Base-by-base conservation (phyloP, 768 basidiomycete species). In the Tephrocybe sp. region DNA sequence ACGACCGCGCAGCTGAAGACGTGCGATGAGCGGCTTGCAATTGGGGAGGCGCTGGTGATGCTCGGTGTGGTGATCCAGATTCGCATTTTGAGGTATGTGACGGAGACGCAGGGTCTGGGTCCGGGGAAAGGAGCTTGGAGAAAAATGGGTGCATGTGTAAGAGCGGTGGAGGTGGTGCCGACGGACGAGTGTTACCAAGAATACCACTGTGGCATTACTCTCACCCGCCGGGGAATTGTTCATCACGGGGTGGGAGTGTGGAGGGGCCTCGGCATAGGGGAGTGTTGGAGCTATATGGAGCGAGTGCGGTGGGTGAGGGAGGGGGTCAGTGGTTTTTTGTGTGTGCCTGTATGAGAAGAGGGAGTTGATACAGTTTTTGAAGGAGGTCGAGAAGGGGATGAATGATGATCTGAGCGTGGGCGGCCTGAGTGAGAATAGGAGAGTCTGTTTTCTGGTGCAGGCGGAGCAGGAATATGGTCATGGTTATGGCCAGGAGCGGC, bases 261-360 rank as follows among this genome's bases (percentile, higher is more conserved):
- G 92, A 80, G 83, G 55, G 69, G 66, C 3, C 73, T 94, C 68
- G 66, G 49, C 90, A 92, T 60, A 74, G 78, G 10, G 82, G 89
- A 57, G 84, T 94, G 3, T 70, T 92, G 39, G 77, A 80, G 56
- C 73, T 94, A 19, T 84, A 80, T 54, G 92, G 91, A 1, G 92
- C 92, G 10, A 89, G 86, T 26, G 26, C 22, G 86, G 84, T 58
- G 76, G 87, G 0, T 71, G 73, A 7, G 80, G 80, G 19, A 82
- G 85, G 36, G 80, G 82, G 11, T 89, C 26, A 87, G 11, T 91
- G 83, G 82, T 89, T 87, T 69, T 78, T 88, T 45, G 89, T 94
- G 42, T 84, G 83, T 59, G 85, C 87, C 32, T 90, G 86, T 63
- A 74, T 80, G 67, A 68, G 77, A 54, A 73, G 85, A 34, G 87